Evolutionary conservation across 2,329 filamentous ascomycete genomes (phyloP), one percentile per base, ranked within the genome.

Genomic region (Cladophialophora bantiana): DNA sequence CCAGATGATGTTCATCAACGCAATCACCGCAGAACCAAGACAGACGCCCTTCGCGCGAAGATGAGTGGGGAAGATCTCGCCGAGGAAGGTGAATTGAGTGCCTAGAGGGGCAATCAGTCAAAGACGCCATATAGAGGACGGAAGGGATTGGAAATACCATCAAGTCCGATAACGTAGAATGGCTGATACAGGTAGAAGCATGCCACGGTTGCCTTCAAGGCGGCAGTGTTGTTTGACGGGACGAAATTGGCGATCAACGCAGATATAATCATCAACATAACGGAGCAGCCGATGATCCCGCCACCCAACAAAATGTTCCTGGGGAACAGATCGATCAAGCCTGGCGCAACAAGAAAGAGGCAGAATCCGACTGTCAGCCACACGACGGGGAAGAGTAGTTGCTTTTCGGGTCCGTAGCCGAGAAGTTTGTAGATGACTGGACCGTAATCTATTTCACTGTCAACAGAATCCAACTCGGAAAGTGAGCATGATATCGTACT

Each of bases 161-260:
- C 50, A 15, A 53, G 61, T 2, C 48, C 38, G 32, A 59, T 35
- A n/a, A 40, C 34, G 15, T 34, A 35, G 26, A 45, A 42, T 7
- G 34, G 18, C 13, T 45, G 50, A 38, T 50, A 62, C 3, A 66
- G 35, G 12, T 32, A 80, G 40, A 79, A 72, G 68, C 79, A 78
- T 62, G 80, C 78, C 0, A 80, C 75, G 3, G 75, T 77, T 2
- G 76, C 78, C 32, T 74, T 73, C 4, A 77, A 72, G 2, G 75
- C 72, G 3, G 64, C 68, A 7, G 60, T 53, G 64, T 79, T 78
- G 9, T 26, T 52, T 7, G 45, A 32, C 10, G 34, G 56, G 18
- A 62, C 59, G 42, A 64, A 72, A n/a, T 60, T 57, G 15, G 69
- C 69, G 3, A 71, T 63, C 36, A 72, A 63, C 7, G 70, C 66